These are phyloP conservation scores for Syncephalis plumigaleata DNA, from an alignment of 371 early-diverging fungal genomes.

Conservation along the genomic window DNA sequence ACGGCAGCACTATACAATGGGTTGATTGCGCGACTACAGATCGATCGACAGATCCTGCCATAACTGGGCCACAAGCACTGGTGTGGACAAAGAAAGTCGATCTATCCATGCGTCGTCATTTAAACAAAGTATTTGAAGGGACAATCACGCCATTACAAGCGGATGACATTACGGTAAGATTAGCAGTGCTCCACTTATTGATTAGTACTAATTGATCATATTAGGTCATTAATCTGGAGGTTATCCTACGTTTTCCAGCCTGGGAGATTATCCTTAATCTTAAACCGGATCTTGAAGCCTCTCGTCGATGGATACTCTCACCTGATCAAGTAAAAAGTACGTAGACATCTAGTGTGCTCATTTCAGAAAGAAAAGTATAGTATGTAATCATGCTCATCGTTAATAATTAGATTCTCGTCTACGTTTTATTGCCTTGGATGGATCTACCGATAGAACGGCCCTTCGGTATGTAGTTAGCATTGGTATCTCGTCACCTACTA, in stretches of 20 bases:
- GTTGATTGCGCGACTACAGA: slow-evolving; percentile 1
- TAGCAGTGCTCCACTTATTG: background rate
- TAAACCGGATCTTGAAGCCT: too few relatives aligned
- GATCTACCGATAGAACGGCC: slow-evolving; percentile 28
- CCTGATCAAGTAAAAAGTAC: background rate
- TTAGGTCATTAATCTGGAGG: background rate
- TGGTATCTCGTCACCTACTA: background rate
- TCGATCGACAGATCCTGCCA: slow-evolving; percentile 12
- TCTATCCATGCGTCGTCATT: slow-evolving; percentile 26
- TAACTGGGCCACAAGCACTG: slow-evolving; percentile 3
- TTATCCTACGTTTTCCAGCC: background rate
- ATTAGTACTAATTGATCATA: background rate
- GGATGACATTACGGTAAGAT: slow-evolving; percentile 35
- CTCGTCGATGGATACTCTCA: too few relatives aligned
- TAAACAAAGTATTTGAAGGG: slow-evolving; percentile 43
- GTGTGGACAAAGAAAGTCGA: slow-evolving; percentile 17
- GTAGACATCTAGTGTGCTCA: too few relatives aligned
- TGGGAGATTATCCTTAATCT: slow-evolving; percentile 7
- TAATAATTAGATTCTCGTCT: slow-evolving; percentile 1
- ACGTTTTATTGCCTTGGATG: slow-evolving; percentile 22
- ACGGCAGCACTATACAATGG: slow-evolving; percentile 1
- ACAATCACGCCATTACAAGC: slow-evolving; percentile 29
- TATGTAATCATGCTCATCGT: slow-evolving; percentile 4
- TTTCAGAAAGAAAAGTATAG: background rate
- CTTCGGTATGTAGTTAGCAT: slow-evolving; percentile 16